phyloP scores from a whole-genome alignment of 2,329 filamentous ascomycete genomes.

The Nemania abortiva region DNA sequence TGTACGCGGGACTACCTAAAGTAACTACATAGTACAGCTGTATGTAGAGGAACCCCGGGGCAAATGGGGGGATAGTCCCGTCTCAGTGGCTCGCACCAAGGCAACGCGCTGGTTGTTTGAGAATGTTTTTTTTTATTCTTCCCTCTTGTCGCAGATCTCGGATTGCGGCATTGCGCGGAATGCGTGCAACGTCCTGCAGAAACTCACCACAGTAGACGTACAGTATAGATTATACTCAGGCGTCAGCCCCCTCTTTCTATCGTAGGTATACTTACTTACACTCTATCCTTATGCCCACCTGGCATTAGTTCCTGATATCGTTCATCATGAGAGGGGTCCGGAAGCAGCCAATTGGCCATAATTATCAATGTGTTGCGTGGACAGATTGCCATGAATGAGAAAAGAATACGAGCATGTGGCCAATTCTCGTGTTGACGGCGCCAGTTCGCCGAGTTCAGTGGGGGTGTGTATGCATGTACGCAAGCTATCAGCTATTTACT shows the following conservation, averaged over 20 bases:
- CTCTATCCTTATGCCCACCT: not conserved
- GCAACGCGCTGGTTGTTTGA: conserved; percentile 24
- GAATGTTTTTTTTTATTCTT: not conserved
- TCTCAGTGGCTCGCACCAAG: conserved; percentile 2
- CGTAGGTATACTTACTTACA: not conserved
- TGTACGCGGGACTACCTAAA: too few relatives aligned
- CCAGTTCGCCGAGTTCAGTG: conserved; percentile 8
- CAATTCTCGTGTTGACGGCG: conserved; percentile 36
- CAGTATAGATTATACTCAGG: too few relatives aligned
- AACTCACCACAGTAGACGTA: not conserved
- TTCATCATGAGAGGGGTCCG: conserved; percentile 1
- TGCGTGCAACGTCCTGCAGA: not conserved
- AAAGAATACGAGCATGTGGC: conserved; percentile 35
- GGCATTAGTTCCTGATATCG: not conserved
- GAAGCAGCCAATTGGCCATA: not conserved
- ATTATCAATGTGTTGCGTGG: conserved; percentile 9
- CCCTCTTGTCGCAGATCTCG: conserved; percentile 36
- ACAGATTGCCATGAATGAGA: not conserved
- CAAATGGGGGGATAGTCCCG: not conserved
- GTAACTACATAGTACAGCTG: too few relatives aligned
- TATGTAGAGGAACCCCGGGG: not conserved
- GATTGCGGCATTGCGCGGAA: conserved; percentile 21
- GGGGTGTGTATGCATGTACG: not conserved
- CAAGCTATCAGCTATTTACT: not conserved
- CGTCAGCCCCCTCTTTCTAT: not conserved